Conservation (phyloP, 2,329 filamentous ascomycete genomes). For the Neophaeococcomyces mojaviensis region DNA sequence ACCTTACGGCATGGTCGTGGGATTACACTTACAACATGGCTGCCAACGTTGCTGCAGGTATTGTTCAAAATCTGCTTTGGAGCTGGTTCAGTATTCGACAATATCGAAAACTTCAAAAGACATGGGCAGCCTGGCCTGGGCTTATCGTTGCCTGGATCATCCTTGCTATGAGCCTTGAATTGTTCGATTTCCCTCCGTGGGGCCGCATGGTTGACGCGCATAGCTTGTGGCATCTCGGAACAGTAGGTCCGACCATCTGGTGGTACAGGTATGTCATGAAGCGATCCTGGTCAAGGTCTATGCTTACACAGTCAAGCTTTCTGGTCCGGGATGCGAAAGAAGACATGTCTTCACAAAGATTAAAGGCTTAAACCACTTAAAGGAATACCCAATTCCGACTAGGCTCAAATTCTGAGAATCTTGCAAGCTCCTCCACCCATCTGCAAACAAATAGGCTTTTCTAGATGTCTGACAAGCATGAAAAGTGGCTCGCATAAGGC, state of each 20-base stretch:
- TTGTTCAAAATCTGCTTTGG: conserved; percentile 78
- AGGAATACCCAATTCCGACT: too few species aligned
- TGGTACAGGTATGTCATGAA: conserved; percentile 81
- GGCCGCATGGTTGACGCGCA: conserved; percentile 82
- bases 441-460: not conserved
- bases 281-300: not conserved
- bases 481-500: not conserved
- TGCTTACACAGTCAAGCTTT: conserved; percentile 52
- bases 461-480: not conserved
- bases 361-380: conserved; percentile 53
- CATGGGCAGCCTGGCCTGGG: conserved; percentile 84
- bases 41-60: conserved; percentile 76
- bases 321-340: conserved; percentile 77
- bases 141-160: conserved; percentile 88
- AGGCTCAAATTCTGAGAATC: too few species aligned
- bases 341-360: conserved; percentile 64
- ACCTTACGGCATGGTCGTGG: conserved; percentile 79
- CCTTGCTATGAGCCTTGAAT: conserved; percentile 87
- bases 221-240: conserved; percentile 91
- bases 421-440: too few species aligned
- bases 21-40: conserved; percentile 98
- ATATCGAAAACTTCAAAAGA: conserved; percentile 62
- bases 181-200: conserved; percentile 87
- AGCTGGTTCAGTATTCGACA: conserved; percentile 69
- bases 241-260: conserved; percentile 75